Conservation (phyloP, 768 basidiomycete genomes). For the Gloeopeniophorella convolvens region DNA sequence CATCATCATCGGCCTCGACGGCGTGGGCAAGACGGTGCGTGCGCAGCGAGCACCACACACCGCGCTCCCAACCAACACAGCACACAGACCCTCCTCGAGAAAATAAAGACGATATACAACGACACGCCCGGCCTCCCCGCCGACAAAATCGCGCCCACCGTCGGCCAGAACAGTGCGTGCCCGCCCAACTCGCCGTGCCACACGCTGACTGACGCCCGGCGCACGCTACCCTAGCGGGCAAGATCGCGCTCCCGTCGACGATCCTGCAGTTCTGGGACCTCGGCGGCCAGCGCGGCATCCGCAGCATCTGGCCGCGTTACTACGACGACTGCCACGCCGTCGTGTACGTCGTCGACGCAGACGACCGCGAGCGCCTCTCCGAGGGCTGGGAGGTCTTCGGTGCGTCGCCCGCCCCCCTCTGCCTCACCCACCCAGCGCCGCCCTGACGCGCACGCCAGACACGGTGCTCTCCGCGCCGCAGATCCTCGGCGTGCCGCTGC, state of each 20-base stretch:
- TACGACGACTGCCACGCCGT: conserved; percentile 97
- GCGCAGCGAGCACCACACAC: neutral
- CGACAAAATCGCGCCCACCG: conserved; percentile 92
- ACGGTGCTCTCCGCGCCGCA: conserved; percentile 83
- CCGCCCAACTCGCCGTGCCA: neutral
- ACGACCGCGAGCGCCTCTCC: conserved; percentile 78
- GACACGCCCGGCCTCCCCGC: conserved; percentile 81
- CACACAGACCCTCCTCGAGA: conserved; percentile 75
- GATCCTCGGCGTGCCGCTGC: conserved; percentile 82
- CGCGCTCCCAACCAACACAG: neutral
- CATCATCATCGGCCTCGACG: conserved; percentile 90
- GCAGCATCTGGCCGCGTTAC: conserved; percentile 91
- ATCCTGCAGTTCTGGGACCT: conserved; percentile 97
- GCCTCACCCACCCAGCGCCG: conserved; percentile 15
- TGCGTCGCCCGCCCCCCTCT: conserved; percentile 33
- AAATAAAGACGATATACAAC: conserved; percentile 90
- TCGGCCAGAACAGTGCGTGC: conserved; percentile 91
- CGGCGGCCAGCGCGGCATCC: conserved; percentile 89
- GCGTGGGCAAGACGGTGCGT: conserved; percentile 83
- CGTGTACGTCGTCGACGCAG: conserved; percentile 90
- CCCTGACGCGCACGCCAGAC: conserved; percentile 41
- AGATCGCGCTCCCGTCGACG: conserved; percentile 87
- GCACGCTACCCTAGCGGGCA: conserved; percentile 58
- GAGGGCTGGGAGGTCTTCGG: conserved; percentile 99
- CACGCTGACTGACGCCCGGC: too few species aligned